These are phyloP conservation scores for Coelastrella sp. DNA, from an alignment of 139 green algal species.

Conservation along the genomic window DNA sequence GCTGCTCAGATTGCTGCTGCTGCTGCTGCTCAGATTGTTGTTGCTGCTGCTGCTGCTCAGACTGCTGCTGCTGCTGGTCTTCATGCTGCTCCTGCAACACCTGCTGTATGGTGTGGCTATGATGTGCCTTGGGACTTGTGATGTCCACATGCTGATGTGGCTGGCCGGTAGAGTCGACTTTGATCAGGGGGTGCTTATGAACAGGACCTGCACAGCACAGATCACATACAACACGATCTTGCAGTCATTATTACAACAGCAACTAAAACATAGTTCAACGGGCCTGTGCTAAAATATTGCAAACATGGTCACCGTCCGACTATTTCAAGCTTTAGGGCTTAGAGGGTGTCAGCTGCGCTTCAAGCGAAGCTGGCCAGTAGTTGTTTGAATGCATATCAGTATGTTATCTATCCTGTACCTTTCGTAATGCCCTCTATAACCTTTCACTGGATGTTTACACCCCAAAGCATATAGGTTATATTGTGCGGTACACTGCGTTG, in stretches of 20 bases:
- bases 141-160: conserved; percentile 33
- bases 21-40: conserved; percentile 10
- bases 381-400: no score
- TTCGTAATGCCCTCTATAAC: no score
- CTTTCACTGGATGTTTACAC: no score
- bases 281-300: no score
- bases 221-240: not conserved
- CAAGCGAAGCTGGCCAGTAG: no score
- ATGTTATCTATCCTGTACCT: no score
- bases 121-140: not conserved
- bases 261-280: no score
- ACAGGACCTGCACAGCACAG: not conserved
- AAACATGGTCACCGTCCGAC: no score
- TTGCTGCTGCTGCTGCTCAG: not conserved
- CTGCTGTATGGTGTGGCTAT: not conserved
- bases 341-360: no score
- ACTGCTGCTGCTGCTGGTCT: conserved; percentile 16
- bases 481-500: no score
- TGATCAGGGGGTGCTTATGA: not conserved
- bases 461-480: no score
- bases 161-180: conserved; percentile 5
- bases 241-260: not conserved
- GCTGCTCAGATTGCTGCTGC: not conserved
- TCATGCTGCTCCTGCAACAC: not conserved
- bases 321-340: no score